phyloP scores from a whole-genome alignment of 2,329 filamentous ascomycete genomes.

The Calonectria pseudoreteaudii region DNA sequence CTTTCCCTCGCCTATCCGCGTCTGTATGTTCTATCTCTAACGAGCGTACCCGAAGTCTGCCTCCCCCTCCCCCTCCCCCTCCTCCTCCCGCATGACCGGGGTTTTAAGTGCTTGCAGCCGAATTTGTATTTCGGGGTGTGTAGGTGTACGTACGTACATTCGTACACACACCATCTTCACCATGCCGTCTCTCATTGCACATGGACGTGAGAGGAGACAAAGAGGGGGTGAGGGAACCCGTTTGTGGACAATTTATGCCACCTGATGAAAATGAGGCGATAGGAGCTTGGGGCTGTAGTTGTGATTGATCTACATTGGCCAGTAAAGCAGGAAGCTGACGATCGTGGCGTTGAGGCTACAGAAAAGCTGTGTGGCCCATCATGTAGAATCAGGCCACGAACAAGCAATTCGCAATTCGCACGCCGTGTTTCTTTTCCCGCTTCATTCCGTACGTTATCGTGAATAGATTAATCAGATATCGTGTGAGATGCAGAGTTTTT shows the following conservation, averaged over 20 bases:
- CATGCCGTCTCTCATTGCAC: neutral
- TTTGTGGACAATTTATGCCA: neutral
- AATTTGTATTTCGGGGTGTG: neutral
- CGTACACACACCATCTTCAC: neutral
- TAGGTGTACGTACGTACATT: neutral
- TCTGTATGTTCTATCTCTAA: neutral
- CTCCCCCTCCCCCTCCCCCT: too few species aligned
- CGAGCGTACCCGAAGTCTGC: conserved; percentile 7
- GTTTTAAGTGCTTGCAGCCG: conserved; percentile 44
- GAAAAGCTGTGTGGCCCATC: neutral
- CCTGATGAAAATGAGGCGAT: neutral
- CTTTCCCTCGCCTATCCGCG: neutral
- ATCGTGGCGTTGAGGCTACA: neutral
- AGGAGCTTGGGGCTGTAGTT: neutral
- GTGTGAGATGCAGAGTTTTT: neutral
- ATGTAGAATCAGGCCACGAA: neutral
- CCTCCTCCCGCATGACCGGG: conserved; percentile 30
- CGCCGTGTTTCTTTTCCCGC: neutral
- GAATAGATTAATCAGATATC: neutral
- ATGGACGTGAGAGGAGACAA: neutral
- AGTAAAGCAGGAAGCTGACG: neutral
- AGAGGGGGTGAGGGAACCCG: neutral
- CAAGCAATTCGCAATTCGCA: neutral
- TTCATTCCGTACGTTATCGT: neutral
- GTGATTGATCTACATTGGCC: neutral